A percentile compares a stretch with the other conserved stretches of the same genome.
These are phyloP conservation scores for Euphorbia tirucalli DNA, from an alignment of 345 rosid genomes.

Conservation along the genomic window DNA sequence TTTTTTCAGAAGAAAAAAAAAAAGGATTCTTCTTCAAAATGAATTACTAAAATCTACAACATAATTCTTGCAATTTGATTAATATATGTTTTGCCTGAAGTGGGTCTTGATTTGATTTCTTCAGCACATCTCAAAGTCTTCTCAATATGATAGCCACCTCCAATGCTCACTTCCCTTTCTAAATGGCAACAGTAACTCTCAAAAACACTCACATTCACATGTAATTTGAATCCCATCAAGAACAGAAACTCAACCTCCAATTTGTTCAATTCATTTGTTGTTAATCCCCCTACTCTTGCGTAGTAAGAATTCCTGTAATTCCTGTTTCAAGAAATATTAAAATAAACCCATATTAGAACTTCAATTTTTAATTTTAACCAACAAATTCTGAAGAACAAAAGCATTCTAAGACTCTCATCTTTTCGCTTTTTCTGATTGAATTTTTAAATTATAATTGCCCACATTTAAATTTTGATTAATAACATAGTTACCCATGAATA, in stretches of 20 bases:
- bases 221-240: conserved; percentile 83
- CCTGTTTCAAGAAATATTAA: conserved; percentile 37
- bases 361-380: neutral
- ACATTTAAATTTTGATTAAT: too few relatives aligned
- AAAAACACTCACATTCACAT: conserved; percentile 84
- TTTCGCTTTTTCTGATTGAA: too few relatives aligned
- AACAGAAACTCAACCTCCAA: conserved; percentile 79
- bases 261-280: conserved; percentile 60
- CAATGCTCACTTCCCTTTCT: conserved; percentile 83
- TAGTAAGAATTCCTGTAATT: conserved; percentile 77
- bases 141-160: conserved; percentile 90
- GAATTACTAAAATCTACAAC: conserved; percentile 32
- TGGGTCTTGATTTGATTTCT: conserved; percentile 72
- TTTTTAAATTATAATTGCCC: too few relatives aligned
- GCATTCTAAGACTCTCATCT: too few relatives aligned
- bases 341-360: neutral
- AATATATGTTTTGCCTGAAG: conserved; percentile 33
- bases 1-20: too few relatives aligned
- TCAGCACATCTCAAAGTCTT: conserved; percentile 75
- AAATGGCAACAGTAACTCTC: conserved; percentile 88
- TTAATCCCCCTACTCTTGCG: conserved; percentile 80
- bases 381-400: too few relatives aligned
- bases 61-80: conserved; percentile 57
- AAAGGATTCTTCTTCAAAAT: neutral
- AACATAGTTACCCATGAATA: too few relatives aligned